Base-by-base conservation (phyloP, 352 stramenopile genomes). In the Pythium angustatum region DNA sequence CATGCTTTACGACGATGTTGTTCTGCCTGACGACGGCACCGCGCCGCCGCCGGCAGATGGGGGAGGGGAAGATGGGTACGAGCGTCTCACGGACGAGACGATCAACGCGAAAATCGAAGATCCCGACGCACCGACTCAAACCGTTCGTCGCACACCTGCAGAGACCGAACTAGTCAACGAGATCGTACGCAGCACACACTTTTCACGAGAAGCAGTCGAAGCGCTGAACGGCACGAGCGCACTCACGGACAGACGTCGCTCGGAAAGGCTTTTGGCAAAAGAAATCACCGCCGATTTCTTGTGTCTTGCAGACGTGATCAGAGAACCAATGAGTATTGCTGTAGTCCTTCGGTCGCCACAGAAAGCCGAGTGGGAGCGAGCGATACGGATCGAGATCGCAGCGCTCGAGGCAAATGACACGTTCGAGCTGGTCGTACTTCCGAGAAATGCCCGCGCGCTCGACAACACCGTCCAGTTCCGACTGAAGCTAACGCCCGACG, bases 391-490 rank as follows among this genome's bases (percentile, higher is more conserved):
- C 3, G 48, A 58, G 33, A 47, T 58, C 33, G 1, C 14, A 1
- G 47, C 58, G 1, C 36, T 65, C 3, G 56, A 58, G 31, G 58
- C 14, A 0, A 65, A 65, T 21, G 26, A 26, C 9, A 65, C 58
- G 12, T 65, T 65, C 48, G 47, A 65, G 28, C 49, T 33, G 58
- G 58, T 58, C 3, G 24, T 24, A 5, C 34, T 15, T 3, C 48
- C 36, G 2, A 6, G 4, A 3, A 28, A 53, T 19, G 26, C 48
- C 0, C 3, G 3, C 12, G 26, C 56, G 48, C 47, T 65, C 47
- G 58, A 65, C 27, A 15, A 58, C 34, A 65, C 48, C 11, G 22
- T 65, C 11, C 48, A 58, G 36, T 65, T 58, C 14, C 31, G 58
- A 10, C 33, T 58, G 12, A 43, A 66, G 58, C 22, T 30, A 14